Percentiles rank a stretch among this genome's conserved stretches.
phyloP scores from a whole-genome alignment of 441 rosid genomes.

The Arabidopsis hybrid region DNA sequence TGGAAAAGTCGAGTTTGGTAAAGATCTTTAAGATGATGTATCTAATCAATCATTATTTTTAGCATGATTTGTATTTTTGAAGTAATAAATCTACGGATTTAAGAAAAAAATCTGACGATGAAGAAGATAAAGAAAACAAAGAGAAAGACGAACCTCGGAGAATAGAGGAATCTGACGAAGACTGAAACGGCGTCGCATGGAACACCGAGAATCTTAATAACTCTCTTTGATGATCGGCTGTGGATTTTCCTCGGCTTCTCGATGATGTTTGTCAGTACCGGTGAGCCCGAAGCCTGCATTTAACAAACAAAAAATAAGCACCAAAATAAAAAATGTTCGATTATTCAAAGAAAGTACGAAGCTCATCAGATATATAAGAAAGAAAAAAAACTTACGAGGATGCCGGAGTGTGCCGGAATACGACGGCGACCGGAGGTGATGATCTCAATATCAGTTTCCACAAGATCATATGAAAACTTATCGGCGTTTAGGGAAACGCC shows the following conservation, averaged over 20 bases:
- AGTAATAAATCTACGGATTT: too few relatives aligned
- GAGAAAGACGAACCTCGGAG: constrained; percentile 57
- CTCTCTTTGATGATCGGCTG: constrained; percentile 51
- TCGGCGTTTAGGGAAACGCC: constrained; percentile 12
- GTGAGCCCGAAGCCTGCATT: constrained; percentile 69
- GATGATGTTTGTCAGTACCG: constrained; percentile 66
- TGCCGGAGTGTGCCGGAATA: constrained; percentile 69
- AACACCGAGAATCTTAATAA: constrained; percentile 77
- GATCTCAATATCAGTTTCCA: constrained; percentile 64
- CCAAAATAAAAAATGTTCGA: not conserved
- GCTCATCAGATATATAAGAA: not conserved
- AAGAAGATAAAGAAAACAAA: not conserved
- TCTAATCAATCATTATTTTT: too few relatives aligned
- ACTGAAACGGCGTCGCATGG: constrained; percentile 77
- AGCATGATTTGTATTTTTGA: too few relatives aligned
- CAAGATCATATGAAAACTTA: constrained; percentile 37
- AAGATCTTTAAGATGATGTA: not conserved
- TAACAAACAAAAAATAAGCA: not conserved
- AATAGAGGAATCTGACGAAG: constrained; percentile 67
- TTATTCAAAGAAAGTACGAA: not conserved
- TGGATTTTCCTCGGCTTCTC: constrained; percentile 64
- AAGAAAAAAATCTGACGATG: not conserved
- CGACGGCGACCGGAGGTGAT: constrained; percentile 75
- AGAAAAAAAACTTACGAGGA: constrained; percentile 55
- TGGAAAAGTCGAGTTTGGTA: constrained; percentile 8